Base-by-base conservation (phyloP, 2,329 filamentous ascomycete genomes). In the Pseudogymnoascus sp. region DNA sequence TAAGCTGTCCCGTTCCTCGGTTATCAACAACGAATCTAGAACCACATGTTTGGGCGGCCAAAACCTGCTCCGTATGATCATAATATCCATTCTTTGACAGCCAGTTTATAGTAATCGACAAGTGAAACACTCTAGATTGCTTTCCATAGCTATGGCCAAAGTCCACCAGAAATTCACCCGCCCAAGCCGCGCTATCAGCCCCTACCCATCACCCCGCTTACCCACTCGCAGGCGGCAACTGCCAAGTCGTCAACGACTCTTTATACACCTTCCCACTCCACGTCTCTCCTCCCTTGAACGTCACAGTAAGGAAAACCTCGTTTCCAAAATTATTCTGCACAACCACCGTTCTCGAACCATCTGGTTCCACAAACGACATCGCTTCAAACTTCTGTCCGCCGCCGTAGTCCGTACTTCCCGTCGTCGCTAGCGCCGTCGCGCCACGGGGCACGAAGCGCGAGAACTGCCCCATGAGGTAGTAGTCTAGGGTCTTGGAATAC, bases 381-480 rank as follows among this genome's bases (percentile, higher is more conserved):
- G 75, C 76, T 71, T 81, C 75, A 50, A 81, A 60, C 10, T 76
- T 77, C 0, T 71, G 68, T 63, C 74, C 74, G 62, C 74, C 73
- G 6, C 68, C 68, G 64, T 78, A 80, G 28, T 75, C 75, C 63
- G 77, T 78, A 67, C 78, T 80, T 1, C 80, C 79, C 0, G 70
- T 75, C 10, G 78, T 78, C 64, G 66, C 70, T 4, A 81, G 70
- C 16, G 81, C 74, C 3, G 72, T 74, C 0, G 78, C 78, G 46
- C 79, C 79, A 38, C 74, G 73, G 18, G 78, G 76, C 63, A 82
- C 80, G 69, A 78, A 82, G 65, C 73, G 76, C 69, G 75, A 78
- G 69, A 81, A 82, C 70, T 84, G 81, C 1, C 79, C 81, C 65
- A 83, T 73, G 76, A 81, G 81, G 69, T 83, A 83, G 71, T 82